Evolutionary conservation across 257 asterid species (phyloP).

Genomic region (Lycium barbarum): DNA sequence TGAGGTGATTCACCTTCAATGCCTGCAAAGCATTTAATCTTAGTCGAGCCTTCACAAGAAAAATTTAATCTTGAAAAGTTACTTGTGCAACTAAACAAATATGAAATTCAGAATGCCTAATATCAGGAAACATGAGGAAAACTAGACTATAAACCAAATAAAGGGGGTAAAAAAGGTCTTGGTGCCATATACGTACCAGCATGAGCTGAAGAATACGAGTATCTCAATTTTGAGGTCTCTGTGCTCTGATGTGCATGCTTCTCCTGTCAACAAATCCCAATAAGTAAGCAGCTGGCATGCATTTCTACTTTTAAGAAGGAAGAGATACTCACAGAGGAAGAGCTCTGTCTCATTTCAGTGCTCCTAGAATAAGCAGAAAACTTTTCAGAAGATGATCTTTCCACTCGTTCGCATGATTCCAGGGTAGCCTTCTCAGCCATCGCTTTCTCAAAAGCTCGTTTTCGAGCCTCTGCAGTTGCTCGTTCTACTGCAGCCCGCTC

Average conservation of each 20-base stretch:
- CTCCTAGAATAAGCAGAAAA: constrained; percentile 57
- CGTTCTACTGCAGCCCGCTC: constrained; percentile 91
- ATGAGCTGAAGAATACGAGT: constrained; percentile 55
- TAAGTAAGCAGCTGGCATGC: constrained; percentile 34
- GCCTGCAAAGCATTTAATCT: constrained; percentile 53
- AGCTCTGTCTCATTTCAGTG: constrained; percentile 60
- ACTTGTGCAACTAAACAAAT: constrained; percentile 17
- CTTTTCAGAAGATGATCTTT: constrained; percentile 59
- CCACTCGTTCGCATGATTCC: constrained; percentile 50
- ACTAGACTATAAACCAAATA: background rate
- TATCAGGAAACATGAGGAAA: background rate
- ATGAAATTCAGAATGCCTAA: background rate
- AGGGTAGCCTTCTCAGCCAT: constrained; percentile 57
- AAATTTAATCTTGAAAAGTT: constrained; percentile 2
- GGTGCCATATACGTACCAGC: constrained; percentile 57
- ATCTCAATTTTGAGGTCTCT: constrained; percentile 52
- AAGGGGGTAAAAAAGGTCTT: background rate
- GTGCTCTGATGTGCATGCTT: constrained; percentile 51
- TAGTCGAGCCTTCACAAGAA: constrained; percentile 32
- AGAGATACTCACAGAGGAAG: constrained; percentile 70
- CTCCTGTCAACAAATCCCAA: constrained; percentile 43
- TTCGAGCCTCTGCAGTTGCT: constrained; percentile 87
- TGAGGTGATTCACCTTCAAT: constrained; percentile 87
- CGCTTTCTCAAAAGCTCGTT: constrained; percentile 74
- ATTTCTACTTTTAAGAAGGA: constrained; percentile 35